phyloP scores from a whole-genome alignment of 2,329 filamentous ascomycete genomes.

The Aureobasidium sp. region DNA sequence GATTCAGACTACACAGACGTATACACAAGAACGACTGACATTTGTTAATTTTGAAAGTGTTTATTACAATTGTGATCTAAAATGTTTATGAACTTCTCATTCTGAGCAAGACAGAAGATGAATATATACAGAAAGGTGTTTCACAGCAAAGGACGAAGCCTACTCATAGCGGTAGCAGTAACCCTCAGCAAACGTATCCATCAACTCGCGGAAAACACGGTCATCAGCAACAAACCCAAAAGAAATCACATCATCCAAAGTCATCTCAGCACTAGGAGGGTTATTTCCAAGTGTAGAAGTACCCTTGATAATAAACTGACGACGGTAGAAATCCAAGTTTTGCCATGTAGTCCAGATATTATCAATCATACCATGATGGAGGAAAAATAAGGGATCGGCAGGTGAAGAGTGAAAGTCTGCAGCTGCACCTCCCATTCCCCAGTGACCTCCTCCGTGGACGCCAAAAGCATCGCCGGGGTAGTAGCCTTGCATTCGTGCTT shows the following conservation, averaged over 20 bases:
- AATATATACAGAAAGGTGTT: too few relatives aligned
- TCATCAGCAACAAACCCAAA: slow-evolving; percentile 34
- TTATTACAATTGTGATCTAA: not conserved
- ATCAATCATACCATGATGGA: slow-evolving; percentile 52
- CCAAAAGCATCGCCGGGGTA: slow-evolving; percentile 33
- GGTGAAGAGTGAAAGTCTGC: slow-evolving; percentile 52
- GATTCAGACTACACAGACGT: not conserved
- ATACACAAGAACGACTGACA: too few relatives aligned
- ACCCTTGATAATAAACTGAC: slow-evolving; percentile 45
- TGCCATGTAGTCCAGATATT: slow-evolving; percentile 58
- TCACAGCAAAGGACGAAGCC: not conserved
- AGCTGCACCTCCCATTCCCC: slow-evolving; percentile 50
- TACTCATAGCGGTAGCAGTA: slow-evolving; percentile 38
- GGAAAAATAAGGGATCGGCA: slow-evolving; percentile 54
- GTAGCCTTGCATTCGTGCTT: slow-evolving; percentile 34
- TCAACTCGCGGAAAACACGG: slow-evolving; percentile 31
- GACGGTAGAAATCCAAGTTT: slow-evolving; percentile 44
- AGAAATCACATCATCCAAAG: slow-evolving; percentile 46
- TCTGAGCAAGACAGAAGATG: too few relatives aligned
- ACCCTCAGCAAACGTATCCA: slow-evolving; percentile 35
- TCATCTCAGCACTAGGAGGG: slow-evolving; percentile 50
- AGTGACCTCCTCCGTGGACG: slow-evolving; percentile 55
- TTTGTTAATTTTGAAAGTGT: too few relatives aligned
- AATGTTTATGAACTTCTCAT: too few relatives aligned
- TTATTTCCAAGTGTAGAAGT: slow-evolving; percentile 50